Conservation (phyloP, 352 stramenopile species). For the Nannochloropsis limnetica region DNA sequence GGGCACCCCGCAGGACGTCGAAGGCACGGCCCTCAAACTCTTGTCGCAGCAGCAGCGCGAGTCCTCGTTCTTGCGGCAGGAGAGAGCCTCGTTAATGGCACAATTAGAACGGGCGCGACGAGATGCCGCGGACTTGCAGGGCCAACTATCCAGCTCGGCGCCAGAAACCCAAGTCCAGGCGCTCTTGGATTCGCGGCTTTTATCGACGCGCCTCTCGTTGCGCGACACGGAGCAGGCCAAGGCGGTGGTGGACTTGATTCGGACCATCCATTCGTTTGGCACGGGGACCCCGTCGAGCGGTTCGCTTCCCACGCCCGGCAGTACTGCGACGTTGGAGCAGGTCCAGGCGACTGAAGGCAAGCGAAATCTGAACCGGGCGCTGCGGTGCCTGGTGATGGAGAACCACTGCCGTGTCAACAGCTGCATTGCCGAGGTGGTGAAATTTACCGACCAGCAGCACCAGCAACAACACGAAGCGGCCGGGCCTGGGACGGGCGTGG, state of each 20-base stretch:
- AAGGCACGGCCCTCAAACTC: neutral
- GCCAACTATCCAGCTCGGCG: neutral
- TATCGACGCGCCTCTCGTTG: slow-evolving; percentile 34
- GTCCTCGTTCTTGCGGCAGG: slow-evolving; percentile 5
- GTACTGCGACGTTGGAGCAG: neutral
- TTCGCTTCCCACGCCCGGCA: neutral
- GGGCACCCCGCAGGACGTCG: slow-evolving; percentile 29
- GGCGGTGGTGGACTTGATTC: neutral
- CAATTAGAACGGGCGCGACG: slow-evolving; percentile 13
- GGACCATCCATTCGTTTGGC: slow-evolving; percentile 11
- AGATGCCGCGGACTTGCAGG: neutral
- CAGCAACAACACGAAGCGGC: neutral
- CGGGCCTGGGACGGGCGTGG: neutral
- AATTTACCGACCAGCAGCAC: slow-evolving; percentile 5
- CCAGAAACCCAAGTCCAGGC: neutral
- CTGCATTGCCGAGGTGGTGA: slow-evolving; percentile 23
- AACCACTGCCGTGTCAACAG: slow-evolving; percentile 4
- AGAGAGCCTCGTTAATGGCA: slow-evolving; percentile 10
- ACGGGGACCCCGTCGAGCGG: neutral
- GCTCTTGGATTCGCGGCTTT: slow-evolving; percentile 15
- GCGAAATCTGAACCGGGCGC: slow-evolving; percentile 20
- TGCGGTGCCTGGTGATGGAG: slow-evolving; percentile 25
- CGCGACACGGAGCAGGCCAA: slow-evolving; percentile 19
- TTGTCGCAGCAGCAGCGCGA: neutral
- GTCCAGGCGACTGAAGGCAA: slow-evolving; percentile 11